Evolutionary conservation across 139 green algal species (phyloP), one percentile per base, ranked within the genome.

Genomic region (Edaphochlamys debaryana): DNA sequence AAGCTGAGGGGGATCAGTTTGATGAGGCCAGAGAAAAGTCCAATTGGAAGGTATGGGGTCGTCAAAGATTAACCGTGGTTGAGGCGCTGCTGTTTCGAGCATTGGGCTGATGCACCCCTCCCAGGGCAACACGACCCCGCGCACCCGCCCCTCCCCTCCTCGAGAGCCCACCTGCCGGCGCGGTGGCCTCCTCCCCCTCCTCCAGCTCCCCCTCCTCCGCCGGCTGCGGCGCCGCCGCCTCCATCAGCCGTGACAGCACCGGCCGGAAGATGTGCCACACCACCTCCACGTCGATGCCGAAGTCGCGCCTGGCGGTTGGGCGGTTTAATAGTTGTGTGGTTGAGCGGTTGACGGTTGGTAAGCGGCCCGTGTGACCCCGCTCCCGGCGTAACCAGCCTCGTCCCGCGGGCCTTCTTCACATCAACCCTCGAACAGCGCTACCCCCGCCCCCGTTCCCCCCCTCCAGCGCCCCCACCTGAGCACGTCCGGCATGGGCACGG

Each of bases 181-280:
- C 71, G 29, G 22, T 76, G 25, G 34, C 85, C 3, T 85, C 68
- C 78, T 89, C 69, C 9, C 79, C 77, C 58, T 89, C 80, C 60
- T 90, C 79, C 27, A 87, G 72, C 87, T 87, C 82, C 1, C 72
- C 82, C 45, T 91, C 87, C 79, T 88, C 83, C 58, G 81, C 84
- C 27, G 58, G 70, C 40, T 71, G 67, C 32, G 58, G 79, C 27
- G 64, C 67, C 63, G 42, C 86, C 32, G 60, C 70, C 52, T 69
- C 64, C n/a, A 75, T 34, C 79, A 84, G 63, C 54, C 56, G 34
- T 27, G 38, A 30, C 79, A 95, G 80, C 40, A 96, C 50, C 1
- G 93, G 92, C 29, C 93, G 80, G 82, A 94, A 93, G 62, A 96
- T 73, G 30, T 89, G 63, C 80, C 95, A 95, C 54, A 94, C 82